A percentile compares a stretch with the other conserved stretches of the same genome.
Evolutionary conservation across 768 basidiomycete genomes (phyloP).

Genomic region (Mycena rebaudengoi): DNA sequence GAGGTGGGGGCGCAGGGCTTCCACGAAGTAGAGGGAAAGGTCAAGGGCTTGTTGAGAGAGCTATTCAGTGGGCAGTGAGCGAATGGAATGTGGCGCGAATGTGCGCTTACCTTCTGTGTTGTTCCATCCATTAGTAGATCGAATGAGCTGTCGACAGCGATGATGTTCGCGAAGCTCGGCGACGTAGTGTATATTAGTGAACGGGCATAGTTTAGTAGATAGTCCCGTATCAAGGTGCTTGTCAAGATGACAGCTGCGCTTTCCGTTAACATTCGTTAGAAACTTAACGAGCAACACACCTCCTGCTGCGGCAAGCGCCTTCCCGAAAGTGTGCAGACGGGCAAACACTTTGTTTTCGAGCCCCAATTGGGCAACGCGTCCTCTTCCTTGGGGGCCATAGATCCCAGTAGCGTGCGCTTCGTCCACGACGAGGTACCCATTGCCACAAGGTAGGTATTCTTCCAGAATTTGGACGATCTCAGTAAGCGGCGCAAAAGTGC

Average conservation of each 20-base stretch:
- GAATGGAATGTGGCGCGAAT: neutral
- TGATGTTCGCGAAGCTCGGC: slow-evolving; percentile 76
- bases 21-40: slow-evolving; percentile 52
- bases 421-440: slow-evolving; percentile 58
- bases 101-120: slow-evolving; percentile 59
- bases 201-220: slow-evolving; percentile 91
- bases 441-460: slow-evolving; percentile 42
- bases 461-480: slow-evolving; percentile 52
- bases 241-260: slow-evolving; percentile 77
- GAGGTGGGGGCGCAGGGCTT: slow-evolving; percentile 15
- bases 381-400: slow-evolving; percentile 58
- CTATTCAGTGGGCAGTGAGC: slow-evolving; percentile 22
- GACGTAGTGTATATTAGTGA: slow-evolving; percentile 93
- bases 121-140: slow-evolving; percentile 79
- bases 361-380: slow-evolving; percentile 74
- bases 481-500: slow-evolving; percentile 57
- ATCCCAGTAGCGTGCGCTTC: slow-evolving; percentile 67
- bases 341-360: slow-evolving; percentile 77
- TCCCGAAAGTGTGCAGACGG: slow-evolving; percentile 92
- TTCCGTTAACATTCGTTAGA: neutral
- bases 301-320: slow-evolving; percentile 86
- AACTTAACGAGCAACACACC: slow-evolving; percentile 59
- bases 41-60: slow-evolving; percentile 48
- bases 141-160: slow-evolving; percentile 80
- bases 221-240: slow-evolving; percentile 75